Evolutionary conservation across 371 early-diverging fungal genomes (phyloP), one percentile per base, ranked within the genome.

Genomic region (Lichtheimia hyalospora): DNA sequence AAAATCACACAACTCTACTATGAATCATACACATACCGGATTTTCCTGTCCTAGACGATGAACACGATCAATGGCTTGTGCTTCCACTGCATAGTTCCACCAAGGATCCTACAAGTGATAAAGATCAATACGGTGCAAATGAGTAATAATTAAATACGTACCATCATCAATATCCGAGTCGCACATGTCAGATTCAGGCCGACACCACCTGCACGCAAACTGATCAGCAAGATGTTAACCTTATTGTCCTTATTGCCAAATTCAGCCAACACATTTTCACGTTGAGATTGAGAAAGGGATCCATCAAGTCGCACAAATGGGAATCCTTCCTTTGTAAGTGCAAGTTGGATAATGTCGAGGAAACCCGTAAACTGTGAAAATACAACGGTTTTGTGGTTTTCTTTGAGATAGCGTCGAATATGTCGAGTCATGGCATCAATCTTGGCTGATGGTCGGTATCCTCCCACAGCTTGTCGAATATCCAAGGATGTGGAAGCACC

Each of bases 131-230:
- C 8, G 27, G 2, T 15, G 27, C 15, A 15, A 34, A 13, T 52
- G 15, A n/a, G n/a, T n/a, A 27, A 55, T 40, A 27, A 24, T 5
- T 24, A 6, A 15, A 20, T 16, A 42, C 59, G 59, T 78, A 84
- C 84, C 86, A 84, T 74, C 74, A 89, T 88, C 69, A 67, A 60
- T 1, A 93, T 92, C 2, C 89, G 83, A 52, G 68, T 86, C 0
- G 96, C 96, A 21, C 79, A 75, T 0, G 93, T 93, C 62, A 97
- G 63, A 64, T 96, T 96, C 34, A 97, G 71, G 0, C 96, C 97
- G 10, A 97, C 91, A 23, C 95, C 96, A 67, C 89, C 89, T 18
- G 95, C 92, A 61, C 90, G 88, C 40, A 96, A 75, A 63, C 93
- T 92, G 55, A 95, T 85, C 23, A 97, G 71, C 20, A 97, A 70